phyloP scores from a whole-genome alignment of 495 filamentous ascomycete species.

The Rhypophila decipiens region DNA sequence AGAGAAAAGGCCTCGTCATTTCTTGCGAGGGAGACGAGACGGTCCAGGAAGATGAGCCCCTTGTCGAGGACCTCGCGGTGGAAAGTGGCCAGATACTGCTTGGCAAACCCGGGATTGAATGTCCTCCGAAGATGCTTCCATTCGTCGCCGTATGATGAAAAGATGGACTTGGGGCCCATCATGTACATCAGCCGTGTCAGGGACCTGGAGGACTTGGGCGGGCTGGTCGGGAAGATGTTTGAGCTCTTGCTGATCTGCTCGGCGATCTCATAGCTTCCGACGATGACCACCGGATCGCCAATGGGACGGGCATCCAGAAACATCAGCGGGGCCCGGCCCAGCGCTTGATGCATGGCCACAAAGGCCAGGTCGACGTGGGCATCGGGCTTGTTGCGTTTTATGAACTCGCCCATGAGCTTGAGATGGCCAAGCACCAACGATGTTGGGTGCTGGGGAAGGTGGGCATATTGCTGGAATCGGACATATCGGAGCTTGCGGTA shows the following conservation, averaged over 20 bases:
- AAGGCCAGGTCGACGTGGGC: slow-evolving; percentile 10
- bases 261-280: slow-evolving; percentile 33
- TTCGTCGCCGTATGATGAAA: slow-evolving; percentile 19
- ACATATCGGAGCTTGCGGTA: background rate
- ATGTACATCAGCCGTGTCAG: background rate
- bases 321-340: slow-evolving; percentile 11
- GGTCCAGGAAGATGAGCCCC: slow-evolving; percentile 14
- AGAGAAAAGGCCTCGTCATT: slow-evolving; percentile 17
- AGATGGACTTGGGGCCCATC: background rate
- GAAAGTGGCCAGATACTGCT: slow-evolving; percentile 23
- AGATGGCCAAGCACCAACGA: background rate
- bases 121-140: slow-evolving; percentile 26
- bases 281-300: slow-evolving; percentile 17
- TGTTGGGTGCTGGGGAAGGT: background rate
- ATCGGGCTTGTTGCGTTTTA: slow-evolving; percentile 1
- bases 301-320: slow-evolving; percentile 26
- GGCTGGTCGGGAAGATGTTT: slow-evolving; percentile 27
- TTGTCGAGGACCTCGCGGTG: slow-evolving; percentile 27
- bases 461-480: background rate
- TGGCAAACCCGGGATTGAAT: slow-evolving; percentile 32
- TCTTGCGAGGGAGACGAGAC: slow-evolving; percentile 9
- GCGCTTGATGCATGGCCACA: background rate
- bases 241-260: slow-evolving; percentile 29
- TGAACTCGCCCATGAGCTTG: background rate
- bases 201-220: slow-evolving; percentile 21